A percentile compares a stretch with the other conserved stretches of the same genome.
These are phyloP conservation scores for Aurifilum marmelostoma DNA, from an alignment of 2,329 filamentous ascomycete species.

Conservation along the genomic window DNA sequence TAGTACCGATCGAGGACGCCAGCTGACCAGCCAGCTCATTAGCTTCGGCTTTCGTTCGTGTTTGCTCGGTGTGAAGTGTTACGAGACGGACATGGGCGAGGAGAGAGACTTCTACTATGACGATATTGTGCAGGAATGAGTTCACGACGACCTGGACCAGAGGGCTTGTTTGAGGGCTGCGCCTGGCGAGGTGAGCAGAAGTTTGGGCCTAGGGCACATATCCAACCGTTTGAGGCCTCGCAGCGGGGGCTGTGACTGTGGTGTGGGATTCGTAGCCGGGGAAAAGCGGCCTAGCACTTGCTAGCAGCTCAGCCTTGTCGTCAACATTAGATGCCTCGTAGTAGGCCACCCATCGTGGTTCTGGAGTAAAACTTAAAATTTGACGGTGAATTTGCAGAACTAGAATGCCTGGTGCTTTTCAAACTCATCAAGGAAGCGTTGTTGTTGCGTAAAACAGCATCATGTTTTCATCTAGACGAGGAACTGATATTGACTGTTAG, in stretches of 20 bases:
- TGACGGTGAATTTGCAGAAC: too few relatives aligned
- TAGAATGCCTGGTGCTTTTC: not conserved
- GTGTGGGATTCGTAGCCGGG: not conserved
- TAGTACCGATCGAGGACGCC: not conserved
- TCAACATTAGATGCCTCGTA: not conserved
- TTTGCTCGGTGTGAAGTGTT: not conserved
- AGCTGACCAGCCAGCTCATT: not conserved
- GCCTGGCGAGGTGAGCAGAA: not conserved
- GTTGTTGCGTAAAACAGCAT: not conserved
- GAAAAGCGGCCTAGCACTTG: not conserved
- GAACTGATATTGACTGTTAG: not conserved
- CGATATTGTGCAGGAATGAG: not conserved
- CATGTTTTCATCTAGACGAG: not conserved
- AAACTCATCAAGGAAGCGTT: not conserved
- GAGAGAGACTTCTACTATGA: not conserved
- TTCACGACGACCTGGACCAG: not conserved
- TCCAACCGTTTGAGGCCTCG: not conserved
- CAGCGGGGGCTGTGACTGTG: not conserved
- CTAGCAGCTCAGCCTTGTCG: conserved; percentile 17
- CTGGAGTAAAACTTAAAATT: not conserved
- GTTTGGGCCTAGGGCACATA: not conserved
- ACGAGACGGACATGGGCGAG: not conserved
- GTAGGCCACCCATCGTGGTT: too few relatives aligned
- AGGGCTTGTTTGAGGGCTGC: not conserved
- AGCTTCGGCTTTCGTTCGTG: not conserved